Conservation (phyloP, 2,329 filamentous ascomycete genomes). For the Aspergillus tanneri region DNA sequence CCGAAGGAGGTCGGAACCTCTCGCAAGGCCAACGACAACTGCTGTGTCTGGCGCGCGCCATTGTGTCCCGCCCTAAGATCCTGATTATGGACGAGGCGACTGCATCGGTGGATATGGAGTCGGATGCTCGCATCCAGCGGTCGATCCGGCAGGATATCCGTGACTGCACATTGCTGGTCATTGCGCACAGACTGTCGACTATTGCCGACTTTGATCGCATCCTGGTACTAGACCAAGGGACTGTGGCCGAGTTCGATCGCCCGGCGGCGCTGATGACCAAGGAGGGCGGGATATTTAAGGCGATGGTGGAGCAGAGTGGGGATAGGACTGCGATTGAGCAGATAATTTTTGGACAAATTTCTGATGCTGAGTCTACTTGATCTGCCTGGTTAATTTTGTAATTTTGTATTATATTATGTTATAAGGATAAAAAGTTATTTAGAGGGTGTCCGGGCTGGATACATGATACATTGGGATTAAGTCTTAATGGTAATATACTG, state of each 20-base stretch:
- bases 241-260: constrained; percentile 65
- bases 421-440: no score
- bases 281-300: constrained; percentile 55
- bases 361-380: no score
- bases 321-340: constrained; percentile 15
- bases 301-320: constrained; percentile 48
- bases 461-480: no score
- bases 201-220: constrained; percentile 75
- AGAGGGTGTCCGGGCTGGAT: no score
- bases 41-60: constrained; percentile 71
- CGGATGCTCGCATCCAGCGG: constrained; percentile 70
- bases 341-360: no score
- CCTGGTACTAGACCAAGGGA: constrained; percentile 66
- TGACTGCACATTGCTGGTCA: constrained; percentile 67
- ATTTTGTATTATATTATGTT: no score
- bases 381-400: no score
- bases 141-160: constrained; percentile 68
- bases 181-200: constrained; percentile 71
- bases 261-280: constrained; percentile 60
- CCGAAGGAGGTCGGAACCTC: constrained; percentile 70
- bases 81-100: constrained; percentile 80
- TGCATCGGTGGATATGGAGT: constrained; percentile 72
- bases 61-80: constrained; percentile 69
- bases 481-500: no score
- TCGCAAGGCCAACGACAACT: constrained; percentile 76